Evolutionary conservation across 2,329 filamentous ascomycete species (phyloP).

Genomic region (Trichophaea hybrida): DNA sequence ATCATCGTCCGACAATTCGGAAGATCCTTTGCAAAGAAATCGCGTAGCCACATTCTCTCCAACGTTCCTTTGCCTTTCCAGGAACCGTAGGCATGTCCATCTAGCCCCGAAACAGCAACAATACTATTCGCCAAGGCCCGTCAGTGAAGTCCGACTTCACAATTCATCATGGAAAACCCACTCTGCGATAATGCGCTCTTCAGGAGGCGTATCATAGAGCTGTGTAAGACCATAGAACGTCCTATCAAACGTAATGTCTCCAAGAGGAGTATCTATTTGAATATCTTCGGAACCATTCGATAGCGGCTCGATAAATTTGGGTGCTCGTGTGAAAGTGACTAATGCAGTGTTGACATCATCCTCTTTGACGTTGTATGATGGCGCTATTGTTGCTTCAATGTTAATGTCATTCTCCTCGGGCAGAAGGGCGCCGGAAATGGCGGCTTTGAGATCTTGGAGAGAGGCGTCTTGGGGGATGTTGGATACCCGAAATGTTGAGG

Average conservation of each 20-base stretch:
- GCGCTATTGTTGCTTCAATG: background rate
- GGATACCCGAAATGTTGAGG: background rate
- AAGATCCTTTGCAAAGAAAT: slow-evolving; percentile 28
- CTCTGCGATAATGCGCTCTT: slow-evolving; percentile 15
- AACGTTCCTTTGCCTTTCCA: slow-evolving; percentile 27
- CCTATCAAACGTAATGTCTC: background rate
- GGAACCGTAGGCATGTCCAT: slow-evolving; percentile 29
- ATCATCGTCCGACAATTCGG: slow-evolving; percentile 28
- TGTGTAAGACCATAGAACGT: slow-evolving; percentile 28
- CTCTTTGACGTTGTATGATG: background rate
- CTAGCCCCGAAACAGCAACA: slow-evolving; percentile 27
- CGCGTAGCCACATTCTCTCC: slow-evolving; percentile 28
- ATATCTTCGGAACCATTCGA: background rate
- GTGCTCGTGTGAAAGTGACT: background rate
- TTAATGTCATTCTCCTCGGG: background rate
- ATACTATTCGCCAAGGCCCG: slow-evolving; percentile 15
- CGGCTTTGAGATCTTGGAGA: background rate
- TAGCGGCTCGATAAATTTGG: background rate
- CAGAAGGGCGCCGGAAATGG: background rate
- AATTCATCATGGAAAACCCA: background rate
- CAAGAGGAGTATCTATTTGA: background rate
- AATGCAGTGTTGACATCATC: background rate
- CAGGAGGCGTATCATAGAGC: slow-evolving; percentile 19
- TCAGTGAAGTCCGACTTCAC: background rate
- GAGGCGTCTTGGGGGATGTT: background rate